A percentile compares a stretch with the other conserved stretches of the same genome.
Evolutionary conservation across 331 rosid genomes (phyloP).

Genomic region (Quercus phellos): DNA sequence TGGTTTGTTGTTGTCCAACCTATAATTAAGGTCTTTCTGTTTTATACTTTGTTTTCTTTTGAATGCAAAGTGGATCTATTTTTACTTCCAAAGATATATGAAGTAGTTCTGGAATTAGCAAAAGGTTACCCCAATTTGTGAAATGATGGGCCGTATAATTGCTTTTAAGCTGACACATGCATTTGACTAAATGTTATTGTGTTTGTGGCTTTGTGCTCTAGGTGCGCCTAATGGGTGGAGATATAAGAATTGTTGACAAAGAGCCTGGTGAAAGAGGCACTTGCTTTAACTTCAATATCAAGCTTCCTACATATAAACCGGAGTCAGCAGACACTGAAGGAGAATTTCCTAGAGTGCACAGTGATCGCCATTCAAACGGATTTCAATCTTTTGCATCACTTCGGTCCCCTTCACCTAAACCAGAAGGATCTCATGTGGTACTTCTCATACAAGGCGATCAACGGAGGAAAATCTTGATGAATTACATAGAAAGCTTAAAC

Average conservation of each 20-base stretch:
- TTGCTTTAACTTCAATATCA: slow-evolving; percentile 24
- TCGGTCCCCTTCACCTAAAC: slow-evolving; percentile 1
- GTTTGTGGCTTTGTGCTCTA: background rate
- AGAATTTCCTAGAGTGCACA: slow-evolving; percentile 1
- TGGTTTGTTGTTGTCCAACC: background rate
- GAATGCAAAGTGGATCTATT: no score
- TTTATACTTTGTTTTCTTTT: no score
- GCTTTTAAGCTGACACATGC: no score
- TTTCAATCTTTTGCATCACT: slow-evolving; percentile 15
- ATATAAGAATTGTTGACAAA: slow-evolving; percentile 26
- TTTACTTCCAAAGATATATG: no score
- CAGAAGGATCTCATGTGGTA: slow-evolving; percentile 15
- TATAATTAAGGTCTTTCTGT: no score
- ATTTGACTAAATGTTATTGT: background rate
- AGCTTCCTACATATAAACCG: slow-evolving; percentile 4
- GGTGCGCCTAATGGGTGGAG: slow-evolving; percentile 31
- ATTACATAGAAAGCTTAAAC: slow-evolving; percentile 19
- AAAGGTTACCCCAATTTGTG: no score
- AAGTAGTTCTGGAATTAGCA: no score
- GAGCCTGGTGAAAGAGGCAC: slow-evolving; percentile 23
- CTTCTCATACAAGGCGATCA: slow-evolving; percentile 14
- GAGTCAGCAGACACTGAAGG: background rate
- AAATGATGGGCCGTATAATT: no score
- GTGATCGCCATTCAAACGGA: background rate
- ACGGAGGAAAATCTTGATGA: slow-evolving; percentile 8